phyloP scores from a whole-genome alignment of 2,329 filamentous ascomycete species.

The Aspergillus pseudonomiae region DNA sequence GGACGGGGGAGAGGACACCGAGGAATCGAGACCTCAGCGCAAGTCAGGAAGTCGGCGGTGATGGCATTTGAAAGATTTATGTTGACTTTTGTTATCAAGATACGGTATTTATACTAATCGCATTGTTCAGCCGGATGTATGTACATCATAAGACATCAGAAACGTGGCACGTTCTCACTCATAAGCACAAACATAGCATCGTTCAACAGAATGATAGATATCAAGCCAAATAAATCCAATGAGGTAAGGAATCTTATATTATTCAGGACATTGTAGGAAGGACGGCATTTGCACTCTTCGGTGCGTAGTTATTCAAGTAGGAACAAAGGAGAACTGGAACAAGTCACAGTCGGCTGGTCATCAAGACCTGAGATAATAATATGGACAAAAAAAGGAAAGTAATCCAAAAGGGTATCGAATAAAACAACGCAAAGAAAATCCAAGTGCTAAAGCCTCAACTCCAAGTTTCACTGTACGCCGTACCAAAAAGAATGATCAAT shows the following conservation, averaged over 20 bases:
- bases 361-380: not conserved
- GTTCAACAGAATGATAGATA: not conserved
- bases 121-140: constrained; percentile 1
- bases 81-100: not conserved
- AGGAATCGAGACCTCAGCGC: not conserved
- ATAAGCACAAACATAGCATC: constrained; percentile 5
- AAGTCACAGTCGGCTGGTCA: not conserved
- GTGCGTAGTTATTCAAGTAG: not conserved
- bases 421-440: not conserved
- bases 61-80: not conserved
- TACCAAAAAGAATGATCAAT: not conserved
- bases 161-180: constrained; percentile 6
- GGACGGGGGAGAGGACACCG: constrained; percentile 19
- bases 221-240: not conserved
- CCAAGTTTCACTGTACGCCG: not conserved
- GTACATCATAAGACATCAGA: constrained; percentile 14
- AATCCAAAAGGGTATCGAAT: constrained; percentile 5
- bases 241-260: not conserved
- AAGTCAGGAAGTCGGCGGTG: not conserved
- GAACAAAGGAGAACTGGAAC: not conserved
- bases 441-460: not conserved
- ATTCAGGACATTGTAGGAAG: not conserved
- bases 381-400: constrained; percentile 1
- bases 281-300: not conserved
- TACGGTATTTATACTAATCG: not conserved